Evolutionary conservation across 2,329 filamentous ascomycete species (phyloP), one percentile per base, ranked within the genome.

Genomic region (Penicillium frequentans): DNA sequence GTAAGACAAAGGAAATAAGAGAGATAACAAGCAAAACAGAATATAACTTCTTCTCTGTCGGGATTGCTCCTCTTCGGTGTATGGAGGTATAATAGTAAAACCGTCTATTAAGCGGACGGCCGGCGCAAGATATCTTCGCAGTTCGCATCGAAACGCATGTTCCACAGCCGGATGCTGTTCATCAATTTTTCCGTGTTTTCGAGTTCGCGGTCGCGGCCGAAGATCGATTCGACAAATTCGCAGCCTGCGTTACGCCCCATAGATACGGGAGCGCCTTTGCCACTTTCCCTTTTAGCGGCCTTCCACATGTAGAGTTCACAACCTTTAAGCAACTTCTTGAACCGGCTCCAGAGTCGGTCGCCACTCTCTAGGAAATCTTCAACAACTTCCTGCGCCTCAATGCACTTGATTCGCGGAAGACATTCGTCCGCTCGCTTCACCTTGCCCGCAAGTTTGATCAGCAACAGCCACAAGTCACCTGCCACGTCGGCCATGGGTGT

Each of bases 281-380:
- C 79, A 57, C 77, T 82, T 76, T 90, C 84, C 60, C 79, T 84
- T 82, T 91, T 93, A 66, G 89, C 88, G 44, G 89, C 90, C 80
- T 90, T 91, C 81, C 95, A 90, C 95, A 99, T 99, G 73, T 90
- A 96, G 49, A 89, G 84, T 79, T 99, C 95, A 73, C 95, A 98
- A 16, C 88, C 82, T 80, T 96, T 96, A 71, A 98, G 86, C 14
- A 98, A 83, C 70, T 87, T 86, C 77, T 90, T 89, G 68, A 98
- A 89, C 73, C 90, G 91, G 63, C 88, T 85, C 78, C 89, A 96
- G 35, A 98, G 83, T 52, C 92, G 87, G 74, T 96, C 90, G 66
- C 93, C 95, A 49, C 89, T 90, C 63, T 90, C 88, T 64, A 98
- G 87, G 75, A 98, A 98, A 66, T 96, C 93, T 64, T 93, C 87